phyloP scores from a whole-genome alignment of 129 eudicot genomes.

The Dittrichia graveolens region DNA sequence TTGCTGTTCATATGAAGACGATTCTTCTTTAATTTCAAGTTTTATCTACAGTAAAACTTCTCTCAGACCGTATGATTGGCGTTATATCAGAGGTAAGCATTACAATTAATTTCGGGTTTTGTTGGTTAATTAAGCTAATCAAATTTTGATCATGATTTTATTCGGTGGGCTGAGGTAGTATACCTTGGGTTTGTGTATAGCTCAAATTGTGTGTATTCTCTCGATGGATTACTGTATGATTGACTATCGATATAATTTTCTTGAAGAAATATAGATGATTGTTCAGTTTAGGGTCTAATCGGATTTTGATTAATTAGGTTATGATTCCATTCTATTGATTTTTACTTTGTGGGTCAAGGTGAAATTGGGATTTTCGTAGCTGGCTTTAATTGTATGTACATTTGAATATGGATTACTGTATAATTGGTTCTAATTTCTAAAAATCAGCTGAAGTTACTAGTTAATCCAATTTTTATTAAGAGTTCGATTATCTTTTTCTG shows the following conservation, averaged over 20 bases:
- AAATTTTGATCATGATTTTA: slow-evolving; percentile 7
- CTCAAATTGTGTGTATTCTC: not conserved
- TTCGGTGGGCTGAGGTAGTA: slow-evolving; percentile 10
- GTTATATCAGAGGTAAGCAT: slow-evolving; percentile 73
- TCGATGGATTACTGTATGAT: not conserved
- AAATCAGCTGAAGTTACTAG: slow-evolving; percentile 11
- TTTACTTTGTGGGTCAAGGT: not conserved
- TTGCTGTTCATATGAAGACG: slow-evolving; percentile 34
- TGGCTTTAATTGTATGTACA: not conserved
- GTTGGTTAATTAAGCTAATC: slow-evolving; percentile 3
- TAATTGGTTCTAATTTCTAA: not conserved
- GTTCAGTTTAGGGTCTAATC: not conserved
- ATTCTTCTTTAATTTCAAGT: slow-evolving; percentile 67
- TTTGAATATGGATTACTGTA: not conserved
- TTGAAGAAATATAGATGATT: too few species aligned
- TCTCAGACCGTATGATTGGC: slow-evolving; percentile 85
- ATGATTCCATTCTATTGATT: not conserved
- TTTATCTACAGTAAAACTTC: slow-evolving; percentile 57
- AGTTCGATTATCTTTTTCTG: not conserved
- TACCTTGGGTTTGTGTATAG: not conserved
- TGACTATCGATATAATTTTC: not conserved
- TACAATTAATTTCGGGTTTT: not conserved
- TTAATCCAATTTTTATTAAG: not conserved
- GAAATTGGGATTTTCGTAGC: slow-evolving; percentile 4
- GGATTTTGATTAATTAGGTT: slow-evolving; percentile 6